Percentiles rank a stretch among this genome's conserved stretches.
phyloP scores from a whole-genome alignment of 441 rosid genomes.

The Dalechampia spathulata region DNA sequence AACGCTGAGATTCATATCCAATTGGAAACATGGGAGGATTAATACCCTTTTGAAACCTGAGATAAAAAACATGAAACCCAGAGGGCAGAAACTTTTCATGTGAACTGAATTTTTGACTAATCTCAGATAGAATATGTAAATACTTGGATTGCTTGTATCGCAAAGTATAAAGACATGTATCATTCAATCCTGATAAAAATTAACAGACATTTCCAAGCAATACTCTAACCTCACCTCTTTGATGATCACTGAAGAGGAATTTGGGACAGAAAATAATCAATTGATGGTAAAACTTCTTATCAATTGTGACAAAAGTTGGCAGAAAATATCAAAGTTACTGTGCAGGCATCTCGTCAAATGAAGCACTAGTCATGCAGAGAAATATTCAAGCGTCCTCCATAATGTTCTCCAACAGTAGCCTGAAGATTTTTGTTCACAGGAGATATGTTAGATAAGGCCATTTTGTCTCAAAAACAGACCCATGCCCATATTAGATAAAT shows the following conservation, averaged over 20 bases:
- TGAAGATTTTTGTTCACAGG: conserved; percentile 11
- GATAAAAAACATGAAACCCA: not conserved
- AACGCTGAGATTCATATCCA: not conserved
- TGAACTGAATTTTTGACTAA: not conserved
- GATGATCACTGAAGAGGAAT: not conserved
- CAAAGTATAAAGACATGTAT: not conserved
- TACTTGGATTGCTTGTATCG: not conserved
- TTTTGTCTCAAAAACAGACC: not conserved
- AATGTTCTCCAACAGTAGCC: conserved; percentile 54
- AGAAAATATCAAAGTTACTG: not conserved
- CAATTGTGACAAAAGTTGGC: conserved; percentile 4
- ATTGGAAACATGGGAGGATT: not conserved
- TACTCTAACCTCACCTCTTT: conserved; percentile 5
- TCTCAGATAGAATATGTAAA: not conserved
- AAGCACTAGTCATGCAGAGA: conserved; percentile 12
- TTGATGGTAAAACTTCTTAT: not conserved
- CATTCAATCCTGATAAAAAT: conserved; percentile 1
- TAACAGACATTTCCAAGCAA: not conserved
- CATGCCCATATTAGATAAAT: not conserved
- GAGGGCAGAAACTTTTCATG: not conserved
- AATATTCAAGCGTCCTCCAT: conserved; percentile 62
- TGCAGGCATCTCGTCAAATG: not conserved
- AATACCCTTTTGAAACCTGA: not conserved
- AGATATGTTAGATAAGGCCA: conserved; percentile 8
- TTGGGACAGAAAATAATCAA: not conserved